Percentiles rank a stretch among this genome's conserved stretches.
Evolutionary conservation across 2,329 filamentous ascomycete species (phyloP).

Genomic region (Lasiodiplodia sp.): DNA sequence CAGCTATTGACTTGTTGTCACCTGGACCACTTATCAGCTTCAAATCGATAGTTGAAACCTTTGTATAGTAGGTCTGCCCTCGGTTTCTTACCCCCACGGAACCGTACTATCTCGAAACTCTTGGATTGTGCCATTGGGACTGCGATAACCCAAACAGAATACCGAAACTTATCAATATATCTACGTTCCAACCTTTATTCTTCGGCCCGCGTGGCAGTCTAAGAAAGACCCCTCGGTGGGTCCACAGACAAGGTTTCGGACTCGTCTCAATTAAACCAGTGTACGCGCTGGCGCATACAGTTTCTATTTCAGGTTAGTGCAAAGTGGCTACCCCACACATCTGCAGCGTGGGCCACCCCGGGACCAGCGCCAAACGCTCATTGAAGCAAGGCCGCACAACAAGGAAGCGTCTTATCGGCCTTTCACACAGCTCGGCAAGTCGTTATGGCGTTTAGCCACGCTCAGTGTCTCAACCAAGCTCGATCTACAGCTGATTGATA

Average conservation of each 20-base stretch:
- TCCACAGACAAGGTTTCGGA: neutral
- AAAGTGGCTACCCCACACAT: neutral
- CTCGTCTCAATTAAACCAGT: neutral
- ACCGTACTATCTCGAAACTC: neutral
- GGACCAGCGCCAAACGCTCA: neutral
- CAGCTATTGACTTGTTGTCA: neutral
- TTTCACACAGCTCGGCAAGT: neutral
- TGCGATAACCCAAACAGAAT: neutral
- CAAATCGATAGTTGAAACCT: neutral
- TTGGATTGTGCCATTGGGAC: neutral
- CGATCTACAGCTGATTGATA: neutral
- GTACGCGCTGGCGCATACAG: slow-evolving; percentile 4
- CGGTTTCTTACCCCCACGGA: neutral
- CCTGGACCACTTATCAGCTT: neutral
- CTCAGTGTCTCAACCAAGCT: neutral
- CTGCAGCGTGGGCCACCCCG: neutral
- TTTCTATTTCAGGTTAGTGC: neutral
- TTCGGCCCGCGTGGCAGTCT: neutral
- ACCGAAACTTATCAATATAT: neutral
- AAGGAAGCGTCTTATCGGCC: neutral
- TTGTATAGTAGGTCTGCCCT: neutral
- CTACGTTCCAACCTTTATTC: neutral
- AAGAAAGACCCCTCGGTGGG: neutral
- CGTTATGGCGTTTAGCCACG: neutral
- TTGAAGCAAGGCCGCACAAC: neutral